A percentile compares a stretch with the other conserved stretches of the same genome.
These are phyloP conservation scores for Trametes meyenii DNA, from an alignment of 768 basidiomycete species.

Conservation along the genomic window DNA sequence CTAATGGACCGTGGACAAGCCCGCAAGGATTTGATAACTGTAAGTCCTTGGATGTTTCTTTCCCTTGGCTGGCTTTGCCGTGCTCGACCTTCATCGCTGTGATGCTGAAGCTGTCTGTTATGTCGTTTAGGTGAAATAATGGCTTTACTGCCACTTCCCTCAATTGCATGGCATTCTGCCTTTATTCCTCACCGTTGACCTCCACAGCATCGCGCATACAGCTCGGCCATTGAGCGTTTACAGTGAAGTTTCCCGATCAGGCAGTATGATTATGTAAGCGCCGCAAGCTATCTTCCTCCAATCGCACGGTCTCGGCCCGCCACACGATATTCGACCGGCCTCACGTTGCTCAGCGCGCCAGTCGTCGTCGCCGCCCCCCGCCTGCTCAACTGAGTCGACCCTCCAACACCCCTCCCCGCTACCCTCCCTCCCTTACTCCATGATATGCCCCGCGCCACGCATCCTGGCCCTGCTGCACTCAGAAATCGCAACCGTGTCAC, in stretches of 20 bases:
- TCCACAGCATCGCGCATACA: neutral
- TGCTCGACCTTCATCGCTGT: no score
- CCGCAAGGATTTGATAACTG: no score
- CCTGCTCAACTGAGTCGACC: slow-evolving; percentile 28
- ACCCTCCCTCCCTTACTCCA: slow-evolving; percentile 55
- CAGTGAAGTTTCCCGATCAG: slow-evolving; percentile 3
- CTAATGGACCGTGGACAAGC: no score
- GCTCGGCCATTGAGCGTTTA: neutral
- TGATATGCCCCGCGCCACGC: slow-evolving; percentile 87
- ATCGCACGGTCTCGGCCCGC: slow-evolving; percentile 24
- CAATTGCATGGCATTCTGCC: no score
- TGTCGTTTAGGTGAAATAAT: no score
- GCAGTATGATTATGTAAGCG: slow-evolving; percentile 18
- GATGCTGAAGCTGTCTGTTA: no score
- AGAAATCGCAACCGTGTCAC: slow-evolving; percentile 89
- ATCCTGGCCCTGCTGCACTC: slow-evolving; percentile 75
- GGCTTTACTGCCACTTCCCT: no score
- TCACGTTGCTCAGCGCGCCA: slow-evolving; percentile 32
- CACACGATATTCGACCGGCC: slow-evolving; percentile 29
- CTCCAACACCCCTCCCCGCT: slow-evolving; percentile 27
- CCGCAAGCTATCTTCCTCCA: slow-evolving; percentile 8
- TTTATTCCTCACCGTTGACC: no score
- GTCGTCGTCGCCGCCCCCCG: slow-evolving; percentile 34
- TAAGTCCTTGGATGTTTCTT: no score
- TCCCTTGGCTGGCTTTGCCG: no score